Percentiles rank a stretch among this genome's conserved stretches.
These are phyloP conservation scores for Halophytophthora batemanensis DNA, from an alignment of 352 stramenopile species.

Conservation along the genomic window DNA sequence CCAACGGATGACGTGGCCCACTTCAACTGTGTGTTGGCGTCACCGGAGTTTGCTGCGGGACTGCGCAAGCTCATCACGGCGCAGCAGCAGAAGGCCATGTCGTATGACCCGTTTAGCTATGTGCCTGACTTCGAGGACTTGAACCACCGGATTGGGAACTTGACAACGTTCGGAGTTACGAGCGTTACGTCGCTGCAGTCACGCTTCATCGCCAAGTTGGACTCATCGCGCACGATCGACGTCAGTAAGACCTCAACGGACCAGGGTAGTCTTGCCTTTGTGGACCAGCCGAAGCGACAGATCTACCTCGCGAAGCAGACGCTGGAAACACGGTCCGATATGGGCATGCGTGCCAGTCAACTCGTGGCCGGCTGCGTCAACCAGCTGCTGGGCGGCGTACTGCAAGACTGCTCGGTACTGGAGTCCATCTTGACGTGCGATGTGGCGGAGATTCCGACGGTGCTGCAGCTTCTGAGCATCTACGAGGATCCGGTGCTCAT, in stretches of 20 bases:
- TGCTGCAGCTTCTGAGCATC: conserved; percentile 60
- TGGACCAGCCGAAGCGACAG: conserved; percentile 31
- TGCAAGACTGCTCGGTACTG: conserved; percentile 61
- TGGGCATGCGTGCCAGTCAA: conserved; percentile 43
- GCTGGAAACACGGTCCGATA: conserved; percentile 23
- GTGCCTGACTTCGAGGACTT: conserved; percentile 63
- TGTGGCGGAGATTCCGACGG: conserved; percentile 37
- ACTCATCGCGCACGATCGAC: conserved; percentile 47
- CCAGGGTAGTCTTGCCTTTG: conserved; percentile 55
- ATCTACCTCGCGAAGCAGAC: conserved; percentile 59
- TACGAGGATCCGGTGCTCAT: conserved; percentile 63
- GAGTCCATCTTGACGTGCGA: conserved; percentile 68
- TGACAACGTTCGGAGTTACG: conserved; percentile 46
- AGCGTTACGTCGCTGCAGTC: conserved; percentile 51
- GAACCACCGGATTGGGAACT: conserved; percentile 49
- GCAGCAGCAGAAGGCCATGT: conserved; percentile 50
- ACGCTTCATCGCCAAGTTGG: conserved; percentile 59
- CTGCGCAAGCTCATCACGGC: conserved; percentile 68
- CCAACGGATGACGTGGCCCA: conserved; percentile 38
- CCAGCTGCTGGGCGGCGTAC: conserved; percentile 52
- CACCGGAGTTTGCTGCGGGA: conserved; percentile 52
- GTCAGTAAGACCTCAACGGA: conserved; percentile 53
- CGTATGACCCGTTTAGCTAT: conserved; percentile 40
- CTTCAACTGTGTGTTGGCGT: conserved; percentile 48
- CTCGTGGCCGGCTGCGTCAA: conserved; percentile 70